Percentiles rank a stretch among this genome's conserved stretches.
Evolutionary conservation across 164 flowering plant genomes (phyloP).

Genomic region (Stephania yunnanensis): DNA sequence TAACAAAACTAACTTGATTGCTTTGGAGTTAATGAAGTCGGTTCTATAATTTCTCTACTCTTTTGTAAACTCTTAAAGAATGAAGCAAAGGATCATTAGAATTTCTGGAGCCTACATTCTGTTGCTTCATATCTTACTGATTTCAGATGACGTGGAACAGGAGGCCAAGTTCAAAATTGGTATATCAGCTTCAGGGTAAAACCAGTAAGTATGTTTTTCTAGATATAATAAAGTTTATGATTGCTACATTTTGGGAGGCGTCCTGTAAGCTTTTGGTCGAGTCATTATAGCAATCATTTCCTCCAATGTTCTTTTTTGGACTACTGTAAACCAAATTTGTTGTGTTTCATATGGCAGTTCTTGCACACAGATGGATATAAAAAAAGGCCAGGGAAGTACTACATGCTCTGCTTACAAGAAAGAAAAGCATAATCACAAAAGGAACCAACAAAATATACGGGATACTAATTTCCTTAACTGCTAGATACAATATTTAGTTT

Average conservation of each 20-base stretch:
- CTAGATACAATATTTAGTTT: too few relatives aligned
- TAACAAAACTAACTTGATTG: too few relatives aligned
- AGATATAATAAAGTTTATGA: slow-evolving; percentile 35
- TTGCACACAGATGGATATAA: slow-evolving; percentile 46
- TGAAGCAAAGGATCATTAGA: slow-evolving; percentile 59
- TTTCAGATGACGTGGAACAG: slow-evolving; percentile 46
- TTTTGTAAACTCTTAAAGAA: slow-evolving; percentile 28
- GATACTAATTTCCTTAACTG: too few relatives aligned
- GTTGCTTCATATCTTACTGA: slow-evolving; percentile 55
- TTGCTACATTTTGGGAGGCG: slow-evolving; percentile 34
- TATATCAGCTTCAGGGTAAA: slow-evolving; percentile 53
- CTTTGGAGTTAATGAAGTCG: too few relatives aligned
- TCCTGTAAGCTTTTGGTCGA: slow-evolving; percentile 52
- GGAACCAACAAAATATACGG: too few relatives aligned
- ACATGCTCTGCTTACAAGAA: slow-evolving; percentile 46
- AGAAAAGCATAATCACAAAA: too few relatives aligned
- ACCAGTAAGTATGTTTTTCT: slow-evolving; percentile 49
- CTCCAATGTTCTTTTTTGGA: slow-evolving; percentile 28
- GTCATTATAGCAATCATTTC: slow-evolving; percentile 51
- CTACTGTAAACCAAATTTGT: slow-evolving; percentile 60
- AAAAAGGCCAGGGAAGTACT: slow-evolving; percentile 43
- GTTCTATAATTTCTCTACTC: too few relatives aligned
- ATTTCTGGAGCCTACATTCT: slow-evolving; percentile 59
- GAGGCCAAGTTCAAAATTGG: slow-evolving; percentile 53
- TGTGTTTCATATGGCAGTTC: slow-evolving; percentile 65